phyloP scores from a whole-genome alignment of 2,329 filamentous ascomycete genomes.

The Colletotrichum paranaense region DNA sequence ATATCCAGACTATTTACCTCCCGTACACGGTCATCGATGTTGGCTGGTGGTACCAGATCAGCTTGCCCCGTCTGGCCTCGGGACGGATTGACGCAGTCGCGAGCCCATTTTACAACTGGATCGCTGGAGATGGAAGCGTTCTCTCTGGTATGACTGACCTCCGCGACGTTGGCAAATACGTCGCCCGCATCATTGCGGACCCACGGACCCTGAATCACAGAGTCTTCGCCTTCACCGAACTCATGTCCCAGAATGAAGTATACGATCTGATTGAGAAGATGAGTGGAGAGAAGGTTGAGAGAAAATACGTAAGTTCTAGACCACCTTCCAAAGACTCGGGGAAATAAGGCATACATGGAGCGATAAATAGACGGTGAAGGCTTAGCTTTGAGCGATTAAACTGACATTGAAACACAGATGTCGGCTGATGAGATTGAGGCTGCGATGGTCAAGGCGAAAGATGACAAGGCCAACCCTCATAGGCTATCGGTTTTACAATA shows the following conservation, averaged over 20 bases:
- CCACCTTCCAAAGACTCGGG: neutral
- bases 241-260: slow-evolving; percentile 58
- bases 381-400: neutral
- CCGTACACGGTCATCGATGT: slow-evolving; percentile 69
- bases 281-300: slow-evolving; percentile 58
- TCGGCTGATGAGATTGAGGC: slow-evolving; percentile 20
- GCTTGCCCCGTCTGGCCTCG: slow-evolving; percentile 42
- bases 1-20: slow-evolving; percentile 58
- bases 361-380: neutral
- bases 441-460: neutral
- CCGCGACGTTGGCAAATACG: slow-evolving; percentile 64
- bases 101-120: slow-evolving; percentile 41
- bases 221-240: slow-evolving; percentile 61
- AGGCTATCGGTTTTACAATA: slow-evolving; percentile 49
- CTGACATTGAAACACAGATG: neutral
- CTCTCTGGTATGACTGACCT: slow-evolving; percentile 58
- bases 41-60: slow-evolving; percentile 68
- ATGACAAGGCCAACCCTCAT: neutral
- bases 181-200: slow-evolving; percentile 63
- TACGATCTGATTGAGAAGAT: slow-evolving; percentile 57
- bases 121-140: slow-evolving; percentile 58
- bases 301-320: slow-evolving; percentile 2
- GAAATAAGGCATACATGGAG: neutral
- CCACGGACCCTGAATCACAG: slow-evolving; percentile 63
- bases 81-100: slow-evolving; percentile 35